These are phyloP conservation scores for Metschnikowia anglica DNA, from an alignment of 805 yeast species.

Conservation along the genomic window DNA sequence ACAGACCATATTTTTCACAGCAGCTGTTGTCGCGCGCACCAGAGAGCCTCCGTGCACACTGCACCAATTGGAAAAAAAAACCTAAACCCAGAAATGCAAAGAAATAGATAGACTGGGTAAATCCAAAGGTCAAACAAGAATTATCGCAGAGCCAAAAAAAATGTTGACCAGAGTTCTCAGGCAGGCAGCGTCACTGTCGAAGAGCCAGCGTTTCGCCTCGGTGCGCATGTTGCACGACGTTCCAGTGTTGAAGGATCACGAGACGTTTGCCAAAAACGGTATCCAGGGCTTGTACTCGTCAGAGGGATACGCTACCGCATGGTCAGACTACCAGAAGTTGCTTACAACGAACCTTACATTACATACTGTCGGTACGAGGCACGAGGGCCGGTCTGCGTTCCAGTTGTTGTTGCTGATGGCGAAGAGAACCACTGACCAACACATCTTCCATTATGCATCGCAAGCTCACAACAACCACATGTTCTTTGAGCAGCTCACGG, in stretches of 20 bases:
- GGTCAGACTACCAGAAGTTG: slow-evolving; percentile 77
- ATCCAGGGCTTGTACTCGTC: slow-evolving; percentile 64
- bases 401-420: slow-evolving; percentile 69
- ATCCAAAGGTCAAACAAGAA: background rate
- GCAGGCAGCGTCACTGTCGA: background rate
- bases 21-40: slow-evolving; percentile 5
- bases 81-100: background rate
- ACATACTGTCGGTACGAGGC: slow-evolving; percentile 73
- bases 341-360: slow-evolving; percentile 59
- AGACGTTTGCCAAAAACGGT: slow-evolving; percentile 44
- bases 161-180: slow-evolving; percentile 9
- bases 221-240: slow-evolving; percentile 52
- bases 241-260: slow-evolving; percentile 52
- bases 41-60: slow-evolving; percentile 1
- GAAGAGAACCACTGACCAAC: slow-evolving; percentile 61
- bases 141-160: background rate
- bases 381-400: slow-evolving; percentile 74
- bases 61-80: background rate
- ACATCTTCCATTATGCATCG: slow-evolving; percentile 82
- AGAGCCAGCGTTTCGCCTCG: background rate
- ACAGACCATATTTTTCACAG: slow-evolving; percentile 4
- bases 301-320: slow-evolving; percentile 67
- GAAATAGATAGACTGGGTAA: background rate
- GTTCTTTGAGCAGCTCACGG: slow-evolving; percentile 64
- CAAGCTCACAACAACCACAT: slow-evolving; percentile 92